Conservation (phyloP, 2,329 filamentous ascomycete species). For the Colletotrichum noveboracense region DNA sequence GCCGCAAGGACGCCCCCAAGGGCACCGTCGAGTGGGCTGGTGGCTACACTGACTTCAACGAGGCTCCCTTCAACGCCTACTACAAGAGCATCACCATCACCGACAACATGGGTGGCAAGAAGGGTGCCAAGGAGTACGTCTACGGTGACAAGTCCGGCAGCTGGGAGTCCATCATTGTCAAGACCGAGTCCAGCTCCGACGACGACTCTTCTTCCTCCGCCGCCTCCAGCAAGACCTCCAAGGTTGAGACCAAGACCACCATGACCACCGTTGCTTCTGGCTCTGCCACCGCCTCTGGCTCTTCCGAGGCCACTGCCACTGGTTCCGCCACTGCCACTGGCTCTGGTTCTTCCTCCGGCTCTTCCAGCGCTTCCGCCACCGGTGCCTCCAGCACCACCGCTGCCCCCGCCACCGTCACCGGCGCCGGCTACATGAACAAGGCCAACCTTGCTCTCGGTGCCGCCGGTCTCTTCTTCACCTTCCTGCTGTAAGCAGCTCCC, state of each 20-base stretch:
- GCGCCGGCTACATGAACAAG: slow-evolving; percentile 20
- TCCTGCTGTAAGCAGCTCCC: slow-evolving; percentile 19
- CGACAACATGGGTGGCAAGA: slow-evolving; percentile 58
- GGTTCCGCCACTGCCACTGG: neutral
- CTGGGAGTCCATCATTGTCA: slow-evolving; percentile 57
- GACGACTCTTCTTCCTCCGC: slow-evolving; percentile 18
- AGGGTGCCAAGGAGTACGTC: slow-evolving; percentile 55
- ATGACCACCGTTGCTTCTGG: slow-evolving; percentile 15
- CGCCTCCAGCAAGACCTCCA: slow-evolving; percentile 21
- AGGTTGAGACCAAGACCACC: slow-evolving; percentile 20
- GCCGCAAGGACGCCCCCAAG: slow-evolving; percentile 59
- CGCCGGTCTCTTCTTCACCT: slow-evolving; percentile 22
- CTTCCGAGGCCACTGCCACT: neutral
- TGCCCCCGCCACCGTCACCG: slow-evolving; percentile 11
- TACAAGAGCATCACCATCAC: slow-evolving; percentile 61
- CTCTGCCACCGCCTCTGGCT: neutral
- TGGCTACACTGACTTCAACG: slow-evolving; percentile 57
- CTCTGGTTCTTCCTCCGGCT: neutral
- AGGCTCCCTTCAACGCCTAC: slow-evolving; percentile 59
- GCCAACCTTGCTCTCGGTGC: slow-evolving; percentile 23
- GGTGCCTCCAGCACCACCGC: neutral
- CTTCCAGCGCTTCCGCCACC: neutral
- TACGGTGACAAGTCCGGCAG: slow-evolving; percentile 55
- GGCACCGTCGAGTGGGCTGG: slow-evolving; percentile 78
- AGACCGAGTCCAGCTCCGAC: slow-evolving; percentile 18